Percentiles rank a stretch among this genome's conserved stretches.
phyloP scores from a whole-genome alignment of 2,329 filamentous ascomycete genomes.

The Aaosphaeria arxii region DNA sequence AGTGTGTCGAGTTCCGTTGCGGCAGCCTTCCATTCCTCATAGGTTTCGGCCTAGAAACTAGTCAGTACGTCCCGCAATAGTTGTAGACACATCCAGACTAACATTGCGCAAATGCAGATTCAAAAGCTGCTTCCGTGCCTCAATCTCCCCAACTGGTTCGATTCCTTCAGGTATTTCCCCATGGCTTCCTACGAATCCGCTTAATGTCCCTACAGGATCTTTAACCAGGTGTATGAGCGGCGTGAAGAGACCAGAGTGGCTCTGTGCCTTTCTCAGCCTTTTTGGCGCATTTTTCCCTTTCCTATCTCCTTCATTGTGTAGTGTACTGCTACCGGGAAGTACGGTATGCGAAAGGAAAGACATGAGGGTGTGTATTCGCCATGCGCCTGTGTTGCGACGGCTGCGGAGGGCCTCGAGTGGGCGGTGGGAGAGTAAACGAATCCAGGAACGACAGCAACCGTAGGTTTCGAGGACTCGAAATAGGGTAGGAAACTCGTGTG shows the following conservation, averaged over 20 bases:
- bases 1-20: slow-evolving; percentile 75
- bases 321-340: slow-evolving; percentile 27
- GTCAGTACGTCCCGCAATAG: slow-evolving; percentile 16
- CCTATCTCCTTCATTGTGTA: slow-evolving; percentile 15
- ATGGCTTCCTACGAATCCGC: slow-evolving; percentile 17
- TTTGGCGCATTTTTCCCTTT: slow-evolving; percentile 6
- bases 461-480: too few species aligned
- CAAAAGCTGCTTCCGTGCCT: slow-evolving; percentile 56
- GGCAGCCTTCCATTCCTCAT: slow-evolving; percentile 70
- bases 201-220: slow-evolving; percentile 29
- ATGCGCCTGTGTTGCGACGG: slow-evolving; percentile 23
- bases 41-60: slow-evolving; percentile 58
- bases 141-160: slow-evolving; percentile 15
- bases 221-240: slow-evolving; percentile 35
- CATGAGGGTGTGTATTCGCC: slow-evolving; percentile 30
- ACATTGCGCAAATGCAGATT: slow-evolving; percentile 65
- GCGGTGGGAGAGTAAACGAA: slow-evolving; percentile 1
- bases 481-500: too few species aligned
- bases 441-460: background rate
- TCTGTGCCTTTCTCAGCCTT: slow-evolving; percentile 21
- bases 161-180: slow-evolving; percentile 35
- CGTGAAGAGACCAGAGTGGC: slow-evolving; percentile 29
- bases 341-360: slow-evolving; percentile 36
- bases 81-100: slow-evolving; percentile 30
- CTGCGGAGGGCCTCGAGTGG: slow-evolving; percentile 12